Evolutionary conservation across 2,329 filamentous ascomycete species (phyloP), one percentile per base, ranked within the genome.

Genomic region (Calonectria multiphialidica): DNA sequence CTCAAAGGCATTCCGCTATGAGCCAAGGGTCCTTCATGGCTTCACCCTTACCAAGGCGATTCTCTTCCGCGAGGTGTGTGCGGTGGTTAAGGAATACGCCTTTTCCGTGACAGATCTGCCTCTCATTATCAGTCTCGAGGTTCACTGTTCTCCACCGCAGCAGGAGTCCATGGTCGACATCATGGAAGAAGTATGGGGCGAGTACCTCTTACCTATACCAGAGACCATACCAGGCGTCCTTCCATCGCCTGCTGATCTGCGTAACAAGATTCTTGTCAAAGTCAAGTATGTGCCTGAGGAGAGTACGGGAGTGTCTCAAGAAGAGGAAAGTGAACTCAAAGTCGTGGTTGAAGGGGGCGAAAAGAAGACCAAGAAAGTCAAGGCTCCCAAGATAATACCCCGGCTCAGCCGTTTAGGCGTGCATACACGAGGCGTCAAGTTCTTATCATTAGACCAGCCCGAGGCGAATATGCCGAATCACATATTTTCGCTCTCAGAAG

Each of bases 11-110:
- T 82, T 47, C 74, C 83, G 6, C 78, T 87, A 15, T n/a, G 95
- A 98, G 81, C 95, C 95, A 0, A 88, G 92, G 45, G 95, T 98
- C 1, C 87, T 96, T 10, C 95, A 98, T 82, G 95, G 95, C 1
- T 95, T 98, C 82, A 98, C 97, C 0, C 88, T 98, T 25, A 99
- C 97, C n/a, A 96, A 94, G 77, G 94, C 97, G 72, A 91, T 98
- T 44, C 89, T 94, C 0, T 98, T 98, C 83, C 91, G 96, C 64
- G 91, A 93, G 49, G 96, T 98, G 2, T 98, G 96, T 84, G 87
- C 90, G 68, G 92, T 94, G 0, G 96, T 98, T 75, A 88, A 91
- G 37, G 91, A 97, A 68, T 90, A 93, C 78, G 95, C 94, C 1
- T 98, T 98, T 78, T 84, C 89, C 3, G 90, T 87, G 5, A 93